Evolutionary conservation across 306 rosid genomes (phyloP), one percentile per base, ranked within the genome.

Genomic region (Quercus mongolica): DNA sequence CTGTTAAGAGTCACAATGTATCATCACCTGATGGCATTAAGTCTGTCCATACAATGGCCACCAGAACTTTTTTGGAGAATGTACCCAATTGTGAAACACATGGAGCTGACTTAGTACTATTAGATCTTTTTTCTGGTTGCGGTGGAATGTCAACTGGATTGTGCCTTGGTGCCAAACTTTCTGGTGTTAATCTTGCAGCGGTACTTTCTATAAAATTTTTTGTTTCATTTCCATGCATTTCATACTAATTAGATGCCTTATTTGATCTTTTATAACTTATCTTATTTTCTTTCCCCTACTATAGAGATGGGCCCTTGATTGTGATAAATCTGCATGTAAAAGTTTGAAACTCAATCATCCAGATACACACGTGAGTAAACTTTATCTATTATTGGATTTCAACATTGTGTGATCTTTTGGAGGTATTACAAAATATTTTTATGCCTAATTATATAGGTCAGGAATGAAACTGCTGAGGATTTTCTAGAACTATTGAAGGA

Each of bases 81-180:
- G 80, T 71, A 56, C 85, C 83, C 26, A 30, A 76, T 75, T 57
- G 73, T 62, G 82, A 84, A 69, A 78, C 79, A 46, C 17, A 35
- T 74, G 80, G 79, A 76, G 81, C 82, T 44, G 87, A 91, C 72
- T 76, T 92, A 78, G 75, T 83, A 58, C 80, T 94, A 59, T 84
- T 94, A 63, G 99, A 94, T 86, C 88, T 94, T 35, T 94, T 82
- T 80, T 82, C 97, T 71, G 99, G 99, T 73, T 94, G 99, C 80
- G 99, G 99, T 84, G 97, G 95, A 80, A 94, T 94, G 99, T 94
- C 99, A 68, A 92, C 97, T 84, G 99, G 99, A 73, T 81, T 94
- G 86, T 87, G 94, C 85, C 86, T 90, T 49, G 99, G 99, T 76
- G 92, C 95, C 83, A 92, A 88, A 87, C 71, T 83, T 81, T 83